Evolutionary conservation across 306 rosid species (phyloP).

Genomic region (Pachyrhizus erosus): DNA sequence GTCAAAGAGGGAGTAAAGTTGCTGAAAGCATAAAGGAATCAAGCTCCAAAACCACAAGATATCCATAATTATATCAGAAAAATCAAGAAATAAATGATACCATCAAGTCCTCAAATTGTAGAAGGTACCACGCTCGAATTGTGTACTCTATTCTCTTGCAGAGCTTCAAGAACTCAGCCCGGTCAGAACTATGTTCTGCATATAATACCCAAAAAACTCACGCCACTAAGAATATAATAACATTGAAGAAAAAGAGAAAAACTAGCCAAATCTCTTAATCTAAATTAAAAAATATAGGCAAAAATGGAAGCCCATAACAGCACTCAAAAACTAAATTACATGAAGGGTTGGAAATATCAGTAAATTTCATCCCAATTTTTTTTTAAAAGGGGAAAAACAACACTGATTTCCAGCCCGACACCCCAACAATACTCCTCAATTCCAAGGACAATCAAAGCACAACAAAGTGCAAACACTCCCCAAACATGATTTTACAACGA

Average conservation of each 20-base stretch:
- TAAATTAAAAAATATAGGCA: background rate
- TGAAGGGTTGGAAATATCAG: background rate
- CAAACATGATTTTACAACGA: background rate
- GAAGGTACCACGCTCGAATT: constrained; percentile 96
- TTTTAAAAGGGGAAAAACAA: background rate
- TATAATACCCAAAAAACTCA: constrained; percentile 32
- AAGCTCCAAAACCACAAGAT: constrained; percentile 32
- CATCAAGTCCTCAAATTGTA: constrained; percentile 98
- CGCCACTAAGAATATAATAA: constrained; percentile 12
- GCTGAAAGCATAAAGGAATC: constrained; percentile 59
- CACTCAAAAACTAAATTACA: constrained; percentile 13
- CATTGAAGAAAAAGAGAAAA: background rate
- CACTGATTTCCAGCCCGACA: background rate
- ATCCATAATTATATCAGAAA: constrained; percentile 29
- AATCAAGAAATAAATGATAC: constrained; percentile 51
- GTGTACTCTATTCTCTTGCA: constrained; percentile 92
- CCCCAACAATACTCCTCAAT: constrained; percentile 3
- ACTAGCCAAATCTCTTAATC: constrained; percentile 8
- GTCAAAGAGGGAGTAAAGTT: constrained; percentile 93
- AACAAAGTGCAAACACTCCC: constrained; percentile 1
- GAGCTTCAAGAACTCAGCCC: constrained; percentile 90
- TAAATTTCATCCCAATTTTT: constrained; percentile 21
- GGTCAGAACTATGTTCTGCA: constrained; percentile 80
- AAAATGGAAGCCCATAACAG: background rate
- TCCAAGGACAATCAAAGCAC: constrained; percentile 23